Evolutionary conservation across 2,329 filamentous ascomycete species (phyloP), one percentile per base, ranked within the genome.

Genomic region (Penicillium italicum): DNA sequence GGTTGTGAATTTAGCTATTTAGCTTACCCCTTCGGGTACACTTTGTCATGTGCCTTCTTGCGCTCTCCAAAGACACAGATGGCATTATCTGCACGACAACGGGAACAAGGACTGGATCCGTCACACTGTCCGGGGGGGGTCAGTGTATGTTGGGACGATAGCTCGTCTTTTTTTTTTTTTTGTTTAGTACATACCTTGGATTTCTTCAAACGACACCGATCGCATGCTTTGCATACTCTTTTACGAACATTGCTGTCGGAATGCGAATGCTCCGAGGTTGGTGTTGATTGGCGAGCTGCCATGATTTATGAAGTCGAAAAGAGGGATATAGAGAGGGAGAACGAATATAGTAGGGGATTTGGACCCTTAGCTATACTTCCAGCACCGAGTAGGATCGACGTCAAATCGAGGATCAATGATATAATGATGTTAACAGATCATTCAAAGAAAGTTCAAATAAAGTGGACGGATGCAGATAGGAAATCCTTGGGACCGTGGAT

Each of bases 41-140:
- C 80, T 70, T 86, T 86, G 71, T 87, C 84, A 64, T 85, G 83
- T 7, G 81, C 80, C 76, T 85, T 86, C 70, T 86, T 87, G 53
- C 84, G 76, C 67, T 86, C 83, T 31, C 84, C 84, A 71, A 85
- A 87, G 5, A 85, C 80, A 63, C 84, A 87, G 58, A 85, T 84
- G 38, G 82, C 80, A 68, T 86, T 85, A 70, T 87, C 84, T 57
- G 81, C 78, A 66, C 82, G 82, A 72, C 84, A 87, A 57, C 84
- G 76, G 62, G 79, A 79, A 74, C 84, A 87, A 18, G 84, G 83
- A 62, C 76, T 81, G 36, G 80, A 76, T 61, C 84, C 84, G 66
- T 87, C 84, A 71, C 84, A 87, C 81, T 72, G 58, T 53, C 41
- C 45, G 47, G 38, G 50, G 65, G 65, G 40, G 50, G 65, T 71